These are phyloP conservation scores for Heliamphora exappendiculata DNA, from an alignment of 148 eudicot genomes.

Conservation along the genomic window DNA sequence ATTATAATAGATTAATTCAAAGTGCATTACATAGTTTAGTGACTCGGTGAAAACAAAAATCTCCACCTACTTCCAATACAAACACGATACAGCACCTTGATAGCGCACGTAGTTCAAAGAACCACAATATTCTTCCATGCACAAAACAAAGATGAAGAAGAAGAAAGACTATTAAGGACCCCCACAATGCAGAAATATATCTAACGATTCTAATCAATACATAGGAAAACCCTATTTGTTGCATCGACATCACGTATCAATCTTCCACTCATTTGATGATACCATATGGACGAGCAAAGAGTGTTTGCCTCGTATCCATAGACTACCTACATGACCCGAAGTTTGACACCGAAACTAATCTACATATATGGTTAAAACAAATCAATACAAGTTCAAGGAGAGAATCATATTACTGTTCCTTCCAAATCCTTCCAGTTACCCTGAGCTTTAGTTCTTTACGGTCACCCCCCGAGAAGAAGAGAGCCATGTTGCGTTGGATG, in stretches of 20 bases:
- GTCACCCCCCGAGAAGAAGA: constrained; percentile 64
- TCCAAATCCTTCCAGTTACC: constrained; percentile 52
- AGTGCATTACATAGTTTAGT: not conserved
- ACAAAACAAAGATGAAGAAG: too few species aligned
- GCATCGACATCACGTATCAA: not conserved
- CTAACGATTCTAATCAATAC: too few species aligned
- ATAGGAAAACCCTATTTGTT: not conserved
- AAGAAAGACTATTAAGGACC: not conserved
- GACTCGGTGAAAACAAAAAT: not conserved
- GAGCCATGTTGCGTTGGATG: constrained; percentile 56
- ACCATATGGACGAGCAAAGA: constrained; percentile 38
- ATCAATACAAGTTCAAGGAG: not conserved
- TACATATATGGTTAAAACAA: not conserved
- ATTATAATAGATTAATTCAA: not conserved
- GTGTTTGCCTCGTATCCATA: constrained; percentile 30
- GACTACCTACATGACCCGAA: constrained; percentile 19
- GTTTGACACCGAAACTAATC: not conserved
- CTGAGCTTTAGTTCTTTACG: constrained; percentile 53
- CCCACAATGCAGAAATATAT: not conserved
- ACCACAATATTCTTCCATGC: not conserved
- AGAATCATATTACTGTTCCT: constrained; percentile 23
- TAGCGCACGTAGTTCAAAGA: not conserved
- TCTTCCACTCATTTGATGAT: not conserved
- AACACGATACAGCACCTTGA: not conserved
- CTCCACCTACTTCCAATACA: too few species aligned